Evolutionary conservation across 2,329 filamentous ascomycete species (phyloP).

Genomic region (Ophiostoma sp.): DNA sequence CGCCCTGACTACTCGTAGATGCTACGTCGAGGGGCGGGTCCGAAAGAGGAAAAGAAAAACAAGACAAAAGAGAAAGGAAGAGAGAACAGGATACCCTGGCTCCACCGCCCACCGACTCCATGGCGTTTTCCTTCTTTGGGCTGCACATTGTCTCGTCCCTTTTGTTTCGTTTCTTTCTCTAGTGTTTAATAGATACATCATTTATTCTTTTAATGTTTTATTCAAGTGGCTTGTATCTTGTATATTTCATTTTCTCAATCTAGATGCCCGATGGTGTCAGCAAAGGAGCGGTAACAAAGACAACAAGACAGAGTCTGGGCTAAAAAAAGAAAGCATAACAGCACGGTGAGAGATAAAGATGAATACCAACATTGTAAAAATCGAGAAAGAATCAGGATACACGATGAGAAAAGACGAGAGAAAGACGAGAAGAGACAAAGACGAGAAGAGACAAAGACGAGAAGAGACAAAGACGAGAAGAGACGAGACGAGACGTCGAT

Average conservation of each 20-base stretch:
- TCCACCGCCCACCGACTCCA: neutral
- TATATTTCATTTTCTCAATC: neutral
- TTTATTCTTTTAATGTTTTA: neutral
- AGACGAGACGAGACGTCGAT: neutral
- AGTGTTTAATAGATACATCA: neutral
- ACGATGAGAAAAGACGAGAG: neutral
- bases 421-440: neutral
- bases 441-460: neutral
- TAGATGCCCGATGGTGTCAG: neutral
- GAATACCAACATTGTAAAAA: neutral
- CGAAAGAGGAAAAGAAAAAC: conserved; percentile 7
- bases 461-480: neutral
- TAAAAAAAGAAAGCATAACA: neutral
- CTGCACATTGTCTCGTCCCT: neutral
- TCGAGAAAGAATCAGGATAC: neutral
- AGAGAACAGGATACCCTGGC: neutral
- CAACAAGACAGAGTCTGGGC: neutral
- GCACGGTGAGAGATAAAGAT: neutral
- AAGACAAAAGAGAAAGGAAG: neutral
- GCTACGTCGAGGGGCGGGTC: conserved; percentile 1
- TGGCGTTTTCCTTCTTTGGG: conserved; percentile 4
- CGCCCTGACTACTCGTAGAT: conserved; percentile 1
- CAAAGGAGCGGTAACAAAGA: neutral
- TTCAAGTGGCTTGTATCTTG: no score
- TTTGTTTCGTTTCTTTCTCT: conserved; percentile 1